These are phyloP conservation scores for Leucosporidium yakuticum DNA, from an alignment of 768 basidiomycete species.

Conservation along the genomic window DNA sequence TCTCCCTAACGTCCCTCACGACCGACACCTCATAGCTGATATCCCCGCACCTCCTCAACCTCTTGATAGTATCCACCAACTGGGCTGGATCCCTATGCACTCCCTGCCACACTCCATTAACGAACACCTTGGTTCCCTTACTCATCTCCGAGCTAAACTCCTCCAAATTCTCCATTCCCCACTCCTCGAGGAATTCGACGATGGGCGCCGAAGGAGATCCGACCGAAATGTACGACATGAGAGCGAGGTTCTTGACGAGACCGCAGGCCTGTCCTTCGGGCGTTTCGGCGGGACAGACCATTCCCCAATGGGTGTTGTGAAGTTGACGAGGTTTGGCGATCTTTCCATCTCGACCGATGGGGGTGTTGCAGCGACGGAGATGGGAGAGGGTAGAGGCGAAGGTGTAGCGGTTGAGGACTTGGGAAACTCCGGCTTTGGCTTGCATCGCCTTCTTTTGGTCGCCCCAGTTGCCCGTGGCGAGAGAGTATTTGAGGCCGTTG, in stretches of 20 bases:
- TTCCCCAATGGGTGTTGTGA: constrained; percentile 99
- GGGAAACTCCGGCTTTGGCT: constrained; percentile 95
- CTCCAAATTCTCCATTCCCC: constrained; percentile 91
- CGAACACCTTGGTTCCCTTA: constrained; percentile 79
- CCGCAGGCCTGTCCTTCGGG: constrained; percentile 99
- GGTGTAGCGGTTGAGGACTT: constrained; percentile 96
- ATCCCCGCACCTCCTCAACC: constrained; percentile 85
- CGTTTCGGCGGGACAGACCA: constrained; percentile 99
- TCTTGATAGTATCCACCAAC: constrained; percentile 86
- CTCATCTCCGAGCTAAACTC: constrained; percentile 65
- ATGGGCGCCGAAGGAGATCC: constrained; percentile 93
- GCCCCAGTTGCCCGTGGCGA: constrained; percentile 99
- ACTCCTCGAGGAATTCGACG: constrained; percentile 96
- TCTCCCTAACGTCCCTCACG: constrained; percentile 93
- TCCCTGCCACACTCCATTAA: constrained; percentile 99
- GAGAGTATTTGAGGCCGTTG: constrained; percentile 93
- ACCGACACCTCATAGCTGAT: constrained; percentile 94
- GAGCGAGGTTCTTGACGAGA: constrained; percentile 93
- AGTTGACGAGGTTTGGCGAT: constrained; percentile 98
- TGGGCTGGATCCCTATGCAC: constrained; percentile 92
- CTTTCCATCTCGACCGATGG: constrained; percentile 95
- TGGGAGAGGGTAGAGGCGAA: constrained; percentile 98
- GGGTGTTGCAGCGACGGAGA: constrained; percentile 95
- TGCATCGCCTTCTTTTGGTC: constrained; percentile 99
- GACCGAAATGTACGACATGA: constrained; percentile 97